Evolutionary conservation across 352 stramenopile species (phyloP).

Genomic region (Phytophthora pistaciae): DNA sequence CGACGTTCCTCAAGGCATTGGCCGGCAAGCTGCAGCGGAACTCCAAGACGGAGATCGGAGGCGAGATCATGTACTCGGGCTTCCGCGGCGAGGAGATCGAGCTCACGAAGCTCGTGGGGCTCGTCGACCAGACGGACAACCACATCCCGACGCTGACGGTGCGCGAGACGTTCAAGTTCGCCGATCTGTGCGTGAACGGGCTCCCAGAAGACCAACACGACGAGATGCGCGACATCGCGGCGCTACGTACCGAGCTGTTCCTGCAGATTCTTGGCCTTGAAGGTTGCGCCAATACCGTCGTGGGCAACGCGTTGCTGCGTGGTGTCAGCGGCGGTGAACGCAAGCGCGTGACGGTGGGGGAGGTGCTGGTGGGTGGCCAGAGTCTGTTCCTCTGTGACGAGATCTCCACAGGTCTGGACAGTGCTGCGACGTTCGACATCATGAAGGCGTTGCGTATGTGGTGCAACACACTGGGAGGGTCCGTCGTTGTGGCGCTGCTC

Average conservation of each 20-base stretch:
- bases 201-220: conserved; percentile 65
- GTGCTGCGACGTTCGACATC: conserved; percentile 65
- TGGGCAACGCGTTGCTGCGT: conserved; percentile 87
- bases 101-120: conserved; percentile 66
- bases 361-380: conserved; percentile 49
- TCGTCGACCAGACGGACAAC: conserved; percentile 59
- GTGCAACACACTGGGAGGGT: conserved; percentile 48
- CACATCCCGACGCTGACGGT: conserved; percentile 38
- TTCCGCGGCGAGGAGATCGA: conserved; percentile 64
- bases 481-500: conserved; percentile 44
- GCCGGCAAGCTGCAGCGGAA: conserved; percentile 67
- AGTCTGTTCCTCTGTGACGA: conserved; percentile 86
- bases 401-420: conserved; percentile 68
- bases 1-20: conserved; percentile 80
- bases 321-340: conserved; percentile 93
- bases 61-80: conserved; percentile 74
- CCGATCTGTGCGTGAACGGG: conserved; percentile 48
- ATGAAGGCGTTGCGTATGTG: conserved; percentile 60
- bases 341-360: conserved; percentile 89
- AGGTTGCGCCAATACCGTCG: conserved; percentile 92
- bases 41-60: conserved; percentile 52
- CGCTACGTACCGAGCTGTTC: conserved; percentile 73
- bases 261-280: conserved; percentile 87
- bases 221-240: conserved; percentile 72
- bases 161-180: conserved; percentile 43